These are phyloP conservation scores for Lactuca saligna DNA, from an alignment of 129 eudicot species.

Conservation along the genomic window DNA sequence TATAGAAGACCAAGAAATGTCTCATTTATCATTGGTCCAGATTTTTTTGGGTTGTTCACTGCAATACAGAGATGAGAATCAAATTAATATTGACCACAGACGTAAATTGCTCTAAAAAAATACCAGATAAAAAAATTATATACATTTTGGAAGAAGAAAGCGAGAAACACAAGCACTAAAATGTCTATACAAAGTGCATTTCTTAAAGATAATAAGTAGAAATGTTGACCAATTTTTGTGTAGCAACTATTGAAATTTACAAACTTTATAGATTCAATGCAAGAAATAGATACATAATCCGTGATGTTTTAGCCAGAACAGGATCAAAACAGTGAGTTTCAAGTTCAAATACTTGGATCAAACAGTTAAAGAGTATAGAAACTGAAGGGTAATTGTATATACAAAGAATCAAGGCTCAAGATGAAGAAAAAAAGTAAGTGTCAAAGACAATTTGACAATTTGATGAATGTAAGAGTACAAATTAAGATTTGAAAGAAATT, in stretches of 20 bases:
- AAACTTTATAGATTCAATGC: neutral
- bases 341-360: constrained; percentile 2
- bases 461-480: too few species aligned
- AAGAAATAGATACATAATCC: too few species aligned
- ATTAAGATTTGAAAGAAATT: too few species aligned
- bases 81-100: constrained; percentile 10
- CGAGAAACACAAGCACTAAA: too few species aligned
- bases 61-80: constrained; percentile 31
- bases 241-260: neutral
- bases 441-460: too few species aligned
- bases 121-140: neutral
- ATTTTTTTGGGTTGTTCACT: constrained; percentile 97
- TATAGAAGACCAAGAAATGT: constrained; percentile 94
- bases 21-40: constrained; percentile 93
- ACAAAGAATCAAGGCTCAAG: neutral
- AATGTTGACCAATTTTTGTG: neutral
- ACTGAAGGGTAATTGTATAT: neutral
- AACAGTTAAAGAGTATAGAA: constrained; percentile 3
- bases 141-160: neutral
- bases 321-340: neutral
- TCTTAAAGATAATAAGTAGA: neutral
- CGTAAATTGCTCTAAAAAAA: neutral
- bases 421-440: neutral
- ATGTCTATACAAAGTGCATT: too few species aligned
- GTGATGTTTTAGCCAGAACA: neutral